Conservation (phyloP, 164 flowering plant species). For the Aristolochia contorta region DNA sequence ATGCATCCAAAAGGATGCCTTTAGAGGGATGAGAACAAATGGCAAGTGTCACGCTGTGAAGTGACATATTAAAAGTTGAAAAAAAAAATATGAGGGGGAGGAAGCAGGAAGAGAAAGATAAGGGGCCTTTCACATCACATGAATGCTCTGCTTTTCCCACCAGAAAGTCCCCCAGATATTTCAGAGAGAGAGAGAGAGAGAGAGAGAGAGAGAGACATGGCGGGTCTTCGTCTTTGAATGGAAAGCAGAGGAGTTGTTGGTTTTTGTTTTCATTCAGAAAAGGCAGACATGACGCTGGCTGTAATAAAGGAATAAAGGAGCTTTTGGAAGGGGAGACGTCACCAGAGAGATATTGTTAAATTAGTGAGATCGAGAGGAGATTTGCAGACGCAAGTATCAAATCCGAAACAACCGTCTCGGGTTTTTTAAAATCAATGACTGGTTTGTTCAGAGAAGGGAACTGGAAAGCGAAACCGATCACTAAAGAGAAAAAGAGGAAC, state of each 20-base stretch:
- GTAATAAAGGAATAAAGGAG: not conserved
- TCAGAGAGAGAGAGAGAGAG: not conserved
- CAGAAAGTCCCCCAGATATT: not conserved
- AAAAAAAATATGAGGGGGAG: not conserved
- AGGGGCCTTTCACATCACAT: no score
- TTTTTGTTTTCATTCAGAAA: constrained; percentile 2
- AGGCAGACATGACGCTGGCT: not conserved
- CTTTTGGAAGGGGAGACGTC: not conserved
- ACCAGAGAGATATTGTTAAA: not conserved
- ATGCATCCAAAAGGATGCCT: constrained; percentile 3
- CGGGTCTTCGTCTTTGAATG: not conserved
- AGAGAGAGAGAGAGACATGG: not conserved
- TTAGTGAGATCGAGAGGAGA: not conserved
- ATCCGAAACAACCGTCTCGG: not conserved
- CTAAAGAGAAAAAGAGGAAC: not conserved
- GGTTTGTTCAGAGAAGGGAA: not conserved
- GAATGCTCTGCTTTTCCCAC: no score
- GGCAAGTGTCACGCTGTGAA: not conserved
- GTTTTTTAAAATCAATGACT: not conserved
- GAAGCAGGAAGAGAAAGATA: not conserved
- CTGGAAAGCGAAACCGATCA: not conserved
- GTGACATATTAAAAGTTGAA: not conserved
- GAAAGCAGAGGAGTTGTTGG: constrained; percentile 1
- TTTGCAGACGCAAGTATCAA: not conserved
- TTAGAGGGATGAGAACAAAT: not conserved